Base-by-base conservation (phyloP, 768 basidiomycete genomes). In the Butyriboletus loyo region DNA sequence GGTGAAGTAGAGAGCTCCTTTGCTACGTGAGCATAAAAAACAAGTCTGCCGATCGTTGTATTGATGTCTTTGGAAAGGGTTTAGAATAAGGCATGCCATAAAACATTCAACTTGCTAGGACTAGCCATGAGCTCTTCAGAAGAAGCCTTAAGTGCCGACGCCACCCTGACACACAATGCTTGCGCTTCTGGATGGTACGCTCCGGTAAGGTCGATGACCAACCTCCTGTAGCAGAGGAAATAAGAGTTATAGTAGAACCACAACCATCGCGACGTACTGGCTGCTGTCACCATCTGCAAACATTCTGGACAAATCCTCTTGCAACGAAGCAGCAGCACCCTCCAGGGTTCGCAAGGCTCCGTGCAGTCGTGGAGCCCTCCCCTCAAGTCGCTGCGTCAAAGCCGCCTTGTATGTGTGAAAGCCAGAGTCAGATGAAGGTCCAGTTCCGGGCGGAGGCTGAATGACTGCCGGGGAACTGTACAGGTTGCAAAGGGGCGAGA, bases 381-480 rank as follows among this genome's bases (percentile, higher is more conserved):
- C 83, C 21, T 77, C 59, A n/a, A 92, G 71, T 55, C 86, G 87
- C 39, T 78, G 78, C 50, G 76, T 82, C 32, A 93, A 63, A 4
- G 78, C 68, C n/a, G 69, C 58, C 57, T 80, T 82, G 62, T 89
- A 91, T 60, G 76, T 80, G 38, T 78, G 76, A 61, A 91, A 85
- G 2, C 81, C 72, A 17, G 72, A 66, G 52, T 79, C 73, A 27
- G 53, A 32, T 15, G 68, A 68, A 51, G 68, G 63, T 40, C 70
- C 75, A 39, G 67, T 56, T 45, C 67, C 67, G 17, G 78, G 73
- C 34, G 76, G 73, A 17, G 75, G 61, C 4, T 77, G 68, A 10
- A 82, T 79, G 51, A 81, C 71, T 7, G 77, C 68, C 15, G 78
- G 75, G 8, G 79, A 66, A 32, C 74, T 73, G 66, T 88, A 89